These are phyloP conservation scores for Purshia tridentata DNA, from an alignment of 306 rosid species.

Conservation along the genomic window DNA sequence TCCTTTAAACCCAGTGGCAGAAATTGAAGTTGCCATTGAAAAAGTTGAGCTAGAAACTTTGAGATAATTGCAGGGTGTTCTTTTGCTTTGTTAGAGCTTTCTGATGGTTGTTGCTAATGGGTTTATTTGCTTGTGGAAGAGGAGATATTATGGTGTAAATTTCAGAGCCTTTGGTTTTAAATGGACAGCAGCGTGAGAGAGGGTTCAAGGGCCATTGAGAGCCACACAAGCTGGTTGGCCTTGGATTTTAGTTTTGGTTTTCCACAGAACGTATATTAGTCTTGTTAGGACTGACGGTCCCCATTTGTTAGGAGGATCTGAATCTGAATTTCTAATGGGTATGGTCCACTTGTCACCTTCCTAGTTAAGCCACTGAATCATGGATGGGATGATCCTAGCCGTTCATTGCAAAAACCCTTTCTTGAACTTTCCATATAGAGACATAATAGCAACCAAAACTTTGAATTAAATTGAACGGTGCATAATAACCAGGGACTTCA, in stretches of 20 bases:
- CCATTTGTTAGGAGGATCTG: conserved; percentile 31
- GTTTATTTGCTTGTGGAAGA: conserved; percentile 43
- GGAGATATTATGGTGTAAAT: conserved; percentile 55
- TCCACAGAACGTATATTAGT: conserved; percentile 23
- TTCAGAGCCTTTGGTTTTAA: conserved; percentile 59
- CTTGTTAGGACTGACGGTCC: conserved; percentile 22
- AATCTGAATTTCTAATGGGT: conserved; percentile 34
- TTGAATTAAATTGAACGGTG: conserved; percentile 6
- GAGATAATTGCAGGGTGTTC: not conserved
- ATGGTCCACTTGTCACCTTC: conserved; percentile 27
- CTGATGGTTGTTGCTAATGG: conserved; percentile 29
- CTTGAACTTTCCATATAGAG: conserved; percentile 5
- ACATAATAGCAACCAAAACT: not conserved
- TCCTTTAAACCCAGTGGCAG: conserved; percentile 53
- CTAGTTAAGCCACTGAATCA: not conserved
- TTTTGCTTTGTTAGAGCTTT: conserved; percentile 6
- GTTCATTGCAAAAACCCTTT: not conserved
- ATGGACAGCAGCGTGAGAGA: conserved; percentile 41
- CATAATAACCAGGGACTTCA: not conserved
- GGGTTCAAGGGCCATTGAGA: conserved; percentile 20
- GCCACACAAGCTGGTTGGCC: conserved; percentile 48
- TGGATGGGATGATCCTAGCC: conserved; percentile 13
- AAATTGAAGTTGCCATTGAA: conserved; percentile 67
- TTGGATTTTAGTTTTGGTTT: conserved; percentile 36
- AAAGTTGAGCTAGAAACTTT: not conserved